Conservation (phyloP, 305 asterid species). For the Caryopteris hybrid region DNA sequence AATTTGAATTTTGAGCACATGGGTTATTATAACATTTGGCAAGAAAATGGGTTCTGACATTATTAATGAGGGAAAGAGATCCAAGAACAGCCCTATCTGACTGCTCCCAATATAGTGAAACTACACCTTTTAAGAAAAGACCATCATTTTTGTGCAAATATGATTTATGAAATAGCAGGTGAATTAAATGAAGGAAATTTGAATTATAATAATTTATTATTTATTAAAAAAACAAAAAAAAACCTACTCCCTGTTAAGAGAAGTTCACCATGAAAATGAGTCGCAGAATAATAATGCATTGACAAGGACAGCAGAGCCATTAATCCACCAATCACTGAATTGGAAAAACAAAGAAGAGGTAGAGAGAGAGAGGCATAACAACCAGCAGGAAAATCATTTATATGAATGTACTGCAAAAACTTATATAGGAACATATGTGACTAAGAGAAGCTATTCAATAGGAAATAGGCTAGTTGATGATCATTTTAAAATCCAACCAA, state of each 20-base stretch:
- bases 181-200: background rate
- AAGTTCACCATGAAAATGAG: background rate
- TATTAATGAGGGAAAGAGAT: conserved; percentile 18
- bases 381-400: background rate
- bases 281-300: conserved; percentile 4
- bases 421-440: conserved; percentile 5
- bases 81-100: conserved; percentile 13
- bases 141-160: conserved; percentile 8
- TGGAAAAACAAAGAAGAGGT: background rate
- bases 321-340: background rate
- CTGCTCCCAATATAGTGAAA: conserved; percentile 3
- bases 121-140: background rate
- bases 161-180: background rate
- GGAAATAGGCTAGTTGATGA: conserved; percentile 19
- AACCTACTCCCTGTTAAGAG: background rate
- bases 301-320: too few relatives aligned
- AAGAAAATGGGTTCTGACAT: conserved; percentile 16
- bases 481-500: conserved; percentile 21
- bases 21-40: conserved; percentile 12
- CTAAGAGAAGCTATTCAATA: conserved; percentile 22
- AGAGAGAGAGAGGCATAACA: background rate
- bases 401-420: background rate
- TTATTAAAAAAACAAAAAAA: too few relatives aligned
- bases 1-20: conserved; percentile 25
- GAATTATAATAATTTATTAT: too few relatives aligned